Evolutionary conservation across 78 protist species (phyloP).

Genomic region (Cyanophora paradoxa): DNA sequence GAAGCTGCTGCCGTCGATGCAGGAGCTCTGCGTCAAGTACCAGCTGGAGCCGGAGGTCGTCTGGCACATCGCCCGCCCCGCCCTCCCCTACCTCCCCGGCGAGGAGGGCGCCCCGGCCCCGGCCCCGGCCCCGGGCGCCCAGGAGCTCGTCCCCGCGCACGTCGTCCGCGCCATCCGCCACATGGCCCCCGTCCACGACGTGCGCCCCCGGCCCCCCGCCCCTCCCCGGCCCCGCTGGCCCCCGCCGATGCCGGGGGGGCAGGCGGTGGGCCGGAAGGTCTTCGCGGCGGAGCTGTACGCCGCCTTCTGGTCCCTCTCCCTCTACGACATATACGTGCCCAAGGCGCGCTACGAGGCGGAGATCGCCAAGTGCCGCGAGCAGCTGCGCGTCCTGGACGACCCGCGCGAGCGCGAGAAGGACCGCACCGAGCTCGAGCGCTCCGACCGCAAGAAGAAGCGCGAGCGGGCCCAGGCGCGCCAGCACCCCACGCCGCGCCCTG

Average conservation of each 20-base stretch:
- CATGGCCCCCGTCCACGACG: not conserved
- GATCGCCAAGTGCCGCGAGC: not conserved
- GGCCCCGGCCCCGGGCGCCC: not conserved
- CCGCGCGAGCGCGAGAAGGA: not conserved
- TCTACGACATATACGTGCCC: constrained; percentile 28
- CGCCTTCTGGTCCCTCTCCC: constrained; percentile 32
- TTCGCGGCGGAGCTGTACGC: not conserved
- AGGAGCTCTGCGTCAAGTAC: not conserved
- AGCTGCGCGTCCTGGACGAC: constrained; percentile 3
- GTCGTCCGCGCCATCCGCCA: not conserved
- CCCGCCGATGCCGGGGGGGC: too few species aligned
- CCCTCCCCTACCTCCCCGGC: not conserved
- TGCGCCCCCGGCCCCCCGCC: not conserved
- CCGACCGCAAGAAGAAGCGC: not conserved
- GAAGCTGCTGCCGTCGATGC: not conserved
- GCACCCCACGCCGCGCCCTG: not conserved
- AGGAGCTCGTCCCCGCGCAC: not conserved
- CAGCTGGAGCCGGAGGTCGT: not conserved
- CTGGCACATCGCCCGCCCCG: not conserved
- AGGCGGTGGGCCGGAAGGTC: not conserved
- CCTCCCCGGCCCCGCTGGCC: not conserved
- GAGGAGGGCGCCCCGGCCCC: not conserved
- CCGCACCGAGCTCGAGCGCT: not conserved
- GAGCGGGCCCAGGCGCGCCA: too few species aligned
- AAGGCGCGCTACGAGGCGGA: not conserved